phyloP scores from a whole-genome alignment of 2,329 filamentous ascomycete species.

The Cryphonectria nitschkei region DNA sequence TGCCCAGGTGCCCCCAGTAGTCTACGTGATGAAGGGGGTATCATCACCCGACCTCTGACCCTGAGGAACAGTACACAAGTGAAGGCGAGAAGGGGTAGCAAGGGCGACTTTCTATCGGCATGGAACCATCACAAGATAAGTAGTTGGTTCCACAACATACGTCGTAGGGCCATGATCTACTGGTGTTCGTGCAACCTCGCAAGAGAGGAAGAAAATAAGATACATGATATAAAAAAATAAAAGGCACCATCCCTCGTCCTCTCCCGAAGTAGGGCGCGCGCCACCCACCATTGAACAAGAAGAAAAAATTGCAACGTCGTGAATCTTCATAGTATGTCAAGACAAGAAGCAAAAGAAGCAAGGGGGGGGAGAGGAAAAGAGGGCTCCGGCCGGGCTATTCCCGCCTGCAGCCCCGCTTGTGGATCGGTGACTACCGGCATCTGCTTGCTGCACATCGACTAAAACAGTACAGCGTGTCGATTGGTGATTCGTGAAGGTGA shows the following conservation, averaged over 20 bases:
- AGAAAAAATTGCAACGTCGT: not conserved
- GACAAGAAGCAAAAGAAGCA: not conserved
- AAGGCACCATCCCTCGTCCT: too few species aligned
- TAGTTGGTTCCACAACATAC: not conserved
- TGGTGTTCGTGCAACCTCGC: not conserved
- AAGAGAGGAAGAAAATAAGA: too few species aligned
- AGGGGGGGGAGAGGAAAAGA: not conserved
- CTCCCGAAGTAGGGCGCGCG: not conserved
- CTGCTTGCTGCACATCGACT: conserved; percentile 5
- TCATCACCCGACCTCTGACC: not conserved
- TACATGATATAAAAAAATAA: not conserved
- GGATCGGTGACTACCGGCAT: not conserved
- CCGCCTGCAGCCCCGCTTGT: not conserved
- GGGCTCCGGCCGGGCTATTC: not conserved
- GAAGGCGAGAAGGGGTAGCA: not conserved
- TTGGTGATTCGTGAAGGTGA: not conserved
- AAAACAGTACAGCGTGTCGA: not conserved
- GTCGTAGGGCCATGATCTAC: not conserved
- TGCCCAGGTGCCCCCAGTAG: not conserved
- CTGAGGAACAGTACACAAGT: not conserved
- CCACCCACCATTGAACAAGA: not conserved
- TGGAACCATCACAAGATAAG: not conserved
- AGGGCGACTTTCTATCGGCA: not conserved
- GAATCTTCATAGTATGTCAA: too few species aligned
- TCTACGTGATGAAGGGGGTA: not conserved